Evolutionary conservation across 2,329 filamentous ascomycete species (phyloP).

Genomic region (Colletotrichum sp.): DNA sequence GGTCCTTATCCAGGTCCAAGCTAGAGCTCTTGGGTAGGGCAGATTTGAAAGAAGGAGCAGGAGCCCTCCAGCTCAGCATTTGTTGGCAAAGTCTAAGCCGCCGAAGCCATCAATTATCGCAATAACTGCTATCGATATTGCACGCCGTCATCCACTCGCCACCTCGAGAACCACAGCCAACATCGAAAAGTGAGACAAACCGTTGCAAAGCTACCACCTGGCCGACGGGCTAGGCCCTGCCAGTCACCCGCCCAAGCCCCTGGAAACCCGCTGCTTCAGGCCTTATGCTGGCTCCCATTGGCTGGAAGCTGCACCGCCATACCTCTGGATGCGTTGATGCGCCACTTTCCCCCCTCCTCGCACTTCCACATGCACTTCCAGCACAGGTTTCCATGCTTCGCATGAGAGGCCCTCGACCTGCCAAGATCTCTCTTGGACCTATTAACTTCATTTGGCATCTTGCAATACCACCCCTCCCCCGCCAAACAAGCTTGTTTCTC

Average conservation of each 20-base stretch:
- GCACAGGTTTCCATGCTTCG: neutral
- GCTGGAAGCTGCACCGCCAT: neutral
- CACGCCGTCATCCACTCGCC: neutral
- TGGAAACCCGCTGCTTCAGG: neutral
- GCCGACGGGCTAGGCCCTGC: neutral
- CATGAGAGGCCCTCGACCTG: neutral
- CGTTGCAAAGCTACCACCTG: neutral
- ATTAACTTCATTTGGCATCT: neutral
- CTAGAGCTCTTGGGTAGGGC: neutral
- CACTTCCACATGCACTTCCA: neutral
- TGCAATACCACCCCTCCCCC: slow-evolving; percentile 4
- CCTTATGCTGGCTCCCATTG: neutral
- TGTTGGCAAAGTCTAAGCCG: neutral
- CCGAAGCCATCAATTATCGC: neutral
- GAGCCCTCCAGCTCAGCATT: neutral
- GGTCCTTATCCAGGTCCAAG: neutral
- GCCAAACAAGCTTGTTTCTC: slow-evolving; percentile 13
- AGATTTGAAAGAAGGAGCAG: neutral
- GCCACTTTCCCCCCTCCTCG: neutral
- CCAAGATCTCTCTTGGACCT: slow-evolving; percentile 7
- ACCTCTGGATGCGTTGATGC: neutral
- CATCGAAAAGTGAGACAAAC: neutral
- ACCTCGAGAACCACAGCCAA: neutral
- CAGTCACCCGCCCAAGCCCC: neutral
- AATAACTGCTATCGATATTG: neutral